These are phyloP conservation scores for Gossypium gossypioides DNA, from an alignment of 441 rosid genomes.

Conservation along the genomic window DNA sequence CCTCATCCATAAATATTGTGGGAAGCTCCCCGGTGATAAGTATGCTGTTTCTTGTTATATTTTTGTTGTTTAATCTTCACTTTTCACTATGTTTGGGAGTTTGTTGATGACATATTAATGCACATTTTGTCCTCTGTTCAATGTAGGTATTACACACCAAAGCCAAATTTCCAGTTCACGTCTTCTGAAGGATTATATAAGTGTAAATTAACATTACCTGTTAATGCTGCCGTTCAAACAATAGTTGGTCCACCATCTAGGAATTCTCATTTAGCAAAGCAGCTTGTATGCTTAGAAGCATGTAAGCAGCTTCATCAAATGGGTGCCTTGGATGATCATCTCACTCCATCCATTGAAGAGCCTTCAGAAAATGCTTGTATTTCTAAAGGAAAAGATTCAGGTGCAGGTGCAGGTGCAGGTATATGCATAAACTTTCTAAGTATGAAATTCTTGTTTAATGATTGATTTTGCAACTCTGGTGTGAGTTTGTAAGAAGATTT, in stretches of 20 bases:
- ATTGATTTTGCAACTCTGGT: not conserved
- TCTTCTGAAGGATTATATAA: constrained; percentile 25
- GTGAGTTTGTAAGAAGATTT: not conserved
- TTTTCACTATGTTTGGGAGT: not conserved
- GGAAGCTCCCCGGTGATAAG: constrained; percentile 57
- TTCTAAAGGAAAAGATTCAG: constrained; percentile 33
- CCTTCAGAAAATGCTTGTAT: constrained; percentile 22
- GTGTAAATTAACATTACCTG: constrained; percentile 47
- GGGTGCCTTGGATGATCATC: constrained; percentile 50
- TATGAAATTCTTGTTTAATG: not conserved
- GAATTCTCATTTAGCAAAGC: constrained; percentile 48
- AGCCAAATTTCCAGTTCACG: constrained; percentile 40
- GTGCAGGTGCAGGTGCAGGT: constrained; percentile 7
- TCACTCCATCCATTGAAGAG: constrained; percentile 32
- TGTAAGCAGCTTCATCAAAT: constrained; percentile 56
- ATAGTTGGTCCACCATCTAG: constrained; percentile 44
- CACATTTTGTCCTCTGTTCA: not conserved
- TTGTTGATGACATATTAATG: not conserved
- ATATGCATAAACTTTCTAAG: not conserved
- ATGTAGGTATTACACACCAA: constrained; percentile 39
- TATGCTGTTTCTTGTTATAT: constrained; percentile 18
- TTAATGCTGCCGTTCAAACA: constrained; percentile 43
- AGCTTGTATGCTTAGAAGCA: constrained; percentile 60
- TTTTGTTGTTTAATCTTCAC: not conserved
- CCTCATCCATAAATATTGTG: constrained; percentile 44